phyloP scores from a whole-genome alignment of 176 grass and related monocot genomes.

The Guadua angustifolia region DNA sequence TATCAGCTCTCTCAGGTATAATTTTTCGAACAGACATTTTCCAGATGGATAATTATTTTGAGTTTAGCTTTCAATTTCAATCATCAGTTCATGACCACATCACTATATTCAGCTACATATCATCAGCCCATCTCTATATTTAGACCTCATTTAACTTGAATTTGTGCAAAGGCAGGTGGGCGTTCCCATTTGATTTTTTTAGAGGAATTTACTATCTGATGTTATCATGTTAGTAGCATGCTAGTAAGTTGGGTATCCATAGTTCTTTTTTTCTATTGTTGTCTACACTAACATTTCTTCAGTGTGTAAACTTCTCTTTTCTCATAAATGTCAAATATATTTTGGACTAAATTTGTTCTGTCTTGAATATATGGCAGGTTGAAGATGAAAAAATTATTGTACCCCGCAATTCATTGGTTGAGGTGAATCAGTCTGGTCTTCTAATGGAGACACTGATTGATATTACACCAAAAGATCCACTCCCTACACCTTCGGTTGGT shows the following conservation, averaged over 20 bases:
- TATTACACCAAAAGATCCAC: conserved; percentile 84
- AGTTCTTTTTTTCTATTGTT: not conserved
- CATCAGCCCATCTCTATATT: not conserved
- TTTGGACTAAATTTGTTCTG: not conserved
- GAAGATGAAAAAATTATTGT: conserved; percentile 95
- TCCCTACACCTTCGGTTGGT: conserved; percentile 74
- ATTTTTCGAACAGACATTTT: not conserved
- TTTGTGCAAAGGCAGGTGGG: not conserved
- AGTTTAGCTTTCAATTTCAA: not conserved
- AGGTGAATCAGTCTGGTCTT: conserved; percentile 96
- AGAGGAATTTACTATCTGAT: not conserved
- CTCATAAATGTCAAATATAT: not conserved
- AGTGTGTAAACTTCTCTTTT: not conserved
- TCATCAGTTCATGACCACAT: not conserved
- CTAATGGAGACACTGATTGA: conserved; percentile 98
- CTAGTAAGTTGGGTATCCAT: not conserved
- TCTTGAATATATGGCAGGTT: conserved; percentile 55
- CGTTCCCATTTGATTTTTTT: not conserved
- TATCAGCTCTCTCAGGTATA: conserved; percentile 12
- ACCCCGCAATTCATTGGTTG: conserved; percentile 82
- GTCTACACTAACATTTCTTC: not conserved
- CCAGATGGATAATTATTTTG: not conserved
- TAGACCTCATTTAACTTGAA: not conserved
- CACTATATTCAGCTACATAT: not conserved
- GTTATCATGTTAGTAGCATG: not conserved